Conservation (phyloP, 108 stramenopile species). For the Cyclotella cryptica region DNA sequence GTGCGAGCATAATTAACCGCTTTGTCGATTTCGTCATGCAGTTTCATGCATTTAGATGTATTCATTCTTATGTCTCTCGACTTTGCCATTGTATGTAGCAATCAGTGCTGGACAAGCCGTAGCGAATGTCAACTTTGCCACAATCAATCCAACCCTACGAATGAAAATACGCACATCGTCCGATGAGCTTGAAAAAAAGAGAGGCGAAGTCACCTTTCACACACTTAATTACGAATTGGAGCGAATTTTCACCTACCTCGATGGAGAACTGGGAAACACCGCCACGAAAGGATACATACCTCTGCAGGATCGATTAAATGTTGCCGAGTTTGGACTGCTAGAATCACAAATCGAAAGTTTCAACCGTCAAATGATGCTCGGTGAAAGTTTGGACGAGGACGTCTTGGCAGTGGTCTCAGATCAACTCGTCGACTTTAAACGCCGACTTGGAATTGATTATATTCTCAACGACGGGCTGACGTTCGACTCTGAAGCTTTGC, state of each 20-base stretch:
- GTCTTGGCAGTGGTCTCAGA: conserved; percentile 83
- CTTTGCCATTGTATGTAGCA: conserved; percentile 27
- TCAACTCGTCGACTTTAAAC: conserved; percentile 89
- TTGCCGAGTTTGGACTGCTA: conserved; percentile 96
- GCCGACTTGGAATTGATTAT: conserved; percentile 92
- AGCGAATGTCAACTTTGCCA: conserved; percentile 85
- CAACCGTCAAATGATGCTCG: conserved; percentile 67
- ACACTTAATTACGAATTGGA: conserved; percentile 90
- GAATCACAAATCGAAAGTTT: conserved; percentile 90
- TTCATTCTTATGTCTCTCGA: neutral
- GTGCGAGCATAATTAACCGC: neutral
- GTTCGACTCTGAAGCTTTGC: conserved; percentile 79
- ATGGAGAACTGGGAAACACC: conserved; percentile 85
- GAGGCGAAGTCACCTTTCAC: conserved; percentile 77
- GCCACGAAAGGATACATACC: conserved; percentile 81
- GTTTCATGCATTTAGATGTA: neutral
- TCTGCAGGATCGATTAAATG: conserved; percentile 91
- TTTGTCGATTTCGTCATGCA: neutral
- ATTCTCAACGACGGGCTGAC: conserved; percentile 76
- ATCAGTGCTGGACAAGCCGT: conserved; percentile 80
- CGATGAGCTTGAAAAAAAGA: conserved; percentile 63
- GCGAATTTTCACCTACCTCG: conserved; percentile 89
- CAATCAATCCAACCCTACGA: conserved; percentile 69
- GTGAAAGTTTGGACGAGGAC: conserved; percentile 73
- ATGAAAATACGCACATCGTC: conserved; percentile 73